Conservation (phyloP, 2,329 filamentous ascomycete species). For the Fusarium nurragi region DNA sequence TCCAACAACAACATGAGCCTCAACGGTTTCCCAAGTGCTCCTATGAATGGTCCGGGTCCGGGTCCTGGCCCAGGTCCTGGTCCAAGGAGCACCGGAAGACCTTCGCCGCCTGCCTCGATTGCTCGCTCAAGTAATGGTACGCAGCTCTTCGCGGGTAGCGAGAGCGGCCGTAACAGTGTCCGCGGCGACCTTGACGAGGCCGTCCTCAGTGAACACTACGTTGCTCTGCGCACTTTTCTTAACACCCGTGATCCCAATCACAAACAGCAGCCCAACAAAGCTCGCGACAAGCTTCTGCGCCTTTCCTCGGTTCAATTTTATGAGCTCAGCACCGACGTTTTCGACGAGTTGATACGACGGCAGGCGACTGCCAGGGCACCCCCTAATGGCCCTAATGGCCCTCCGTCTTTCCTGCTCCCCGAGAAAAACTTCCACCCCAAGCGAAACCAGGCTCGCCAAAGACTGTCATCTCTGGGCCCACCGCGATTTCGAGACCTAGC, state of each 20-base stretch:
- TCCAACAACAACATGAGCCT: slow-evolving; percentile 65
- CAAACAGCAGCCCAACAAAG: slow-evolving; percentile 82
- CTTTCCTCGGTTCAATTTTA: slow-evolving; percentile 94
- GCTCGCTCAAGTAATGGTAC: slow-evolving; percentile 86
- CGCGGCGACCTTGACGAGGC: slow-evolving; percentile 68
- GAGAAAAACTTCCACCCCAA: slow-evolving; percentile 94
- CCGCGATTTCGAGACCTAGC: slow-evolving; percentile 90
- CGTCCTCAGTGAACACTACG: slow-evolving; percentile 81
- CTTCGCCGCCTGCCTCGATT: slow-evolving; percentile 90
- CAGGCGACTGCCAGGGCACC: slow-evolving; percentile 72
- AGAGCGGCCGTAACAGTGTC: slow-evolving; percentile 68
- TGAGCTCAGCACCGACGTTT: slow-evolving; percentile 97
- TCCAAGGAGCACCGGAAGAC: slow-evolving; percentile 66
- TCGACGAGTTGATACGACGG: slow-evolving; percentile 89
- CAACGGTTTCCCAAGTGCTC: slow-evolving; percentile 63
- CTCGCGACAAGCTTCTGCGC: slow-evolving; percentile 91
- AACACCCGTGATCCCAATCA: slow-evolving; percentile 78
- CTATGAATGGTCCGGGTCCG: slow-evolving; percentile 52
- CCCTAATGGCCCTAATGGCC: slow-evolving; percentile 61
- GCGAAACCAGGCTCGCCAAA: slow-evolving; percentile 96
- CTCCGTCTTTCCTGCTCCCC: slow-evolving; percentile 82
- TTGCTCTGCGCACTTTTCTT: slow-evolving; percentile 81
- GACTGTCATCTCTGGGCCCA: slow-evolving; percentile 87
- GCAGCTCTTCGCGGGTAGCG: slow-evolving; percentile 70
- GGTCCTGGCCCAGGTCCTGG: slow-evolving; percentile 57